A percentile compares a stretch with the other conserved stretches of the same genome.
Evolutionary conservation across 306 rosid genomes (phyloP).

Genomic region (Fragaria ananassa): DNA sequence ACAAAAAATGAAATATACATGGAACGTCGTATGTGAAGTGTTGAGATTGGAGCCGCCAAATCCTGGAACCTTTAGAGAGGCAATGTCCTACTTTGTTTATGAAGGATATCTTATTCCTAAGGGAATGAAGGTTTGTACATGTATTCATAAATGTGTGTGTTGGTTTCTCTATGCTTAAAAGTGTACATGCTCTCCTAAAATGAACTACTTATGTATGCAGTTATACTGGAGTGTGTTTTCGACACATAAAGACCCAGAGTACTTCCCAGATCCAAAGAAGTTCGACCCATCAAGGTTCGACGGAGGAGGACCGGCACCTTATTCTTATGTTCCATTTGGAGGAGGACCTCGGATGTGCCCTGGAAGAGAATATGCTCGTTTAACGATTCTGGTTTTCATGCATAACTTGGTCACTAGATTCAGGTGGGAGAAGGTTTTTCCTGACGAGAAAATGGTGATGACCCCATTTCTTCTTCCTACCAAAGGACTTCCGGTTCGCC

Average conservation of each 20-base stretch:
- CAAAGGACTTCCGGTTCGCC: conserved; percentile 5
- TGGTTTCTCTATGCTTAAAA: no score
- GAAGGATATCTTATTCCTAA: conserved; percentile 24
- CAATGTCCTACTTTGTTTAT: conserved; percentile 1
- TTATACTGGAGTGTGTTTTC: no score
- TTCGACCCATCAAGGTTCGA: conserved; percentile 28
- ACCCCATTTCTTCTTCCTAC: conserved; percentile 2
- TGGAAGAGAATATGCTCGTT: conserved; percentile 18
- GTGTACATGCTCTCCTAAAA: no score
- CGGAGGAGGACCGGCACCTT: conserved; percentile 19
- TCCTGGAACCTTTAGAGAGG: conserved; percentile 18
- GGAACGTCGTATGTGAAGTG: conserved; percentile 23
- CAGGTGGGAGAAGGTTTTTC: conserved; percentile 14
- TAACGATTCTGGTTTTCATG: conserved; percentile 16
- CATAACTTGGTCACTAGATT: conserved; percentile 19
- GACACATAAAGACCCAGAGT: no score
- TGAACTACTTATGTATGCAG: no score
- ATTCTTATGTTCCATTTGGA: conserved; percentile 25
- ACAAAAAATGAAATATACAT: conserved; percentile 30
- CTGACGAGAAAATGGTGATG: conserved; percentile 1
- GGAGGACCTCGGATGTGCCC: conserved; percentile 32
- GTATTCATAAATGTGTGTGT: no score
- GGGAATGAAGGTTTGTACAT: conserved; percentile 17
- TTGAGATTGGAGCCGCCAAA: conserved; percentile 19
- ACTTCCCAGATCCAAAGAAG: conserved; percentile 22